Evolutionary conservation across 805 yeast genomes (phyloP).

Genomic region (Scheffersomyces amazonensis): DNA sequence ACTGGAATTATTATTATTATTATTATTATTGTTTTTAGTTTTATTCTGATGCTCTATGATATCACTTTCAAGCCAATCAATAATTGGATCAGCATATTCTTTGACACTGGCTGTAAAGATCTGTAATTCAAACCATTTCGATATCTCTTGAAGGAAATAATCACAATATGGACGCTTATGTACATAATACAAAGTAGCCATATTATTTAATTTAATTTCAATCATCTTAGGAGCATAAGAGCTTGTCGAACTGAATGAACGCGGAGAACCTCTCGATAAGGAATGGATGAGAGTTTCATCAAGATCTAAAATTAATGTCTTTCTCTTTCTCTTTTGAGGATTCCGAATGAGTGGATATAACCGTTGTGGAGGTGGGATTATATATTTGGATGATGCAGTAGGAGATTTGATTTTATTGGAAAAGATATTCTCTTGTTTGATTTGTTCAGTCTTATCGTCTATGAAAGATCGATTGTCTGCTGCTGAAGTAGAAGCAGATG

Average conservation of each 20-base stretch:
- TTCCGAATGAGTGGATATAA: constrained; percentile 39
- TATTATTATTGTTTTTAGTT: constrained; percentile 1
- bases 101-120: constrained; percentile 93
- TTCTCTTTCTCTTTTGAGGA: constrained; percentile 41
- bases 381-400: constrained; percentile 37
- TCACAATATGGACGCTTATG: constrained; percentile 92
- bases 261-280: constrained; percentile 61
- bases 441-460: constrained; percentile 32
- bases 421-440: constrained; percentile 39
- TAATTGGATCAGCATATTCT: constrained; percentile 96
- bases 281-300: constrained; percentile 97
- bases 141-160: constrained; percentile 71
- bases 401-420: constrained; percentile 42
- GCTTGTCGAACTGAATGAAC: constrained; percentile 29
- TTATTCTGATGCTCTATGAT: constrained; percentile 13
- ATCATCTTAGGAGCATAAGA: constrained; percentile 59
- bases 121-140: constrained; percentile 84
- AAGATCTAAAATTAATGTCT: constrained; percentile 80
- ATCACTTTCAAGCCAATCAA: constrained; percentile 83
- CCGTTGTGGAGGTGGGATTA: constrained; percentile 45
- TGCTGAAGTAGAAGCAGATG: background rate
- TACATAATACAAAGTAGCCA: constrained; percentile 83
- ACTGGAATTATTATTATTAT: background rate
- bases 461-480: constrained; percentile 2
- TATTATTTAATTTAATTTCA: constrained; percentile 68